Conservation (phyloP, 2,329 filamentous ascomycete genomes). For the Neofusicoccum laricinum region DNA sequence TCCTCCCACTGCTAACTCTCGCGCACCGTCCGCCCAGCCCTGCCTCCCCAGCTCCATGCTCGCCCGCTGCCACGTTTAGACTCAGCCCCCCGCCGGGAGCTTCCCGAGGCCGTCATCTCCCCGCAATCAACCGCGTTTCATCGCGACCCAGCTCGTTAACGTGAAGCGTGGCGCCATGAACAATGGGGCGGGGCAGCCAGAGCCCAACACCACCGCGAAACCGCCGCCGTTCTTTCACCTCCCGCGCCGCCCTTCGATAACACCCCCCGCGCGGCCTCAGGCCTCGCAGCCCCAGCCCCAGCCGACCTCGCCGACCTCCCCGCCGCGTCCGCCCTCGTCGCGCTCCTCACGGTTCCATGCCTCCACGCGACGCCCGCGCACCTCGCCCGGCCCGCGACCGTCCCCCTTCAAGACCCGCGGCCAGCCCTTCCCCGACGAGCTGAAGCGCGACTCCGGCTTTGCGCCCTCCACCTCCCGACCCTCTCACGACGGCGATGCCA, state of each 20-base stretch:
- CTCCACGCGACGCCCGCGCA: conserved; percentile 33
- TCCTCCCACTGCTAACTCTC: not conserved
- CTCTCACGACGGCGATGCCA: conserved; percentile 27
- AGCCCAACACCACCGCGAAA: not conserved
- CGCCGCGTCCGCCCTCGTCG: conserved; percentile 12
- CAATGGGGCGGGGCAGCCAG: not conserved
- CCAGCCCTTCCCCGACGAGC: conserved; percentile 31
- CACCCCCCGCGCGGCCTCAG: not conserved
- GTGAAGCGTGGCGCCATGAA: conserved; percentile 12
- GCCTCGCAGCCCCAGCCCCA: not conserved
- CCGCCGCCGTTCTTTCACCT: not conserved
- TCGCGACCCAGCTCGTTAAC: not conserved
- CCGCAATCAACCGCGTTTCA: conserved; percentile 16
- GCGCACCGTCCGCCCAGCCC: not conserved
- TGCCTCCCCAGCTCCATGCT: not conserved
- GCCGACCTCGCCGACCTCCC: not conserved
- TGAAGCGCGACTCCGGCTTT: conserved; percentile 40
- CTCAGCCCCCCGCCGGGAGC: not conserved
- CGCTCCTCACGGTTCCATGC: conserved; percentile 27
- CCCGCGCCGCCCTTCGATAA: not conserved
- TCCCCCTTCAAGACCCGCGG: conserved; percentile 27
- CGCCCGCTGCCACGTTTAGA: not conserved
- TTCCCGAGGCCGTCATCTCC: conserved; percentile 6
- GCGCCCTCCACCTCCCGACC: conserved; percentile 28
- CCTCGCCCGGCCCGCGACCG: conserved; percentile 34